Evolutionary conservation across 306 rosid genomes (phyloP).

Genomic region (Castanea crenata): DNA sequence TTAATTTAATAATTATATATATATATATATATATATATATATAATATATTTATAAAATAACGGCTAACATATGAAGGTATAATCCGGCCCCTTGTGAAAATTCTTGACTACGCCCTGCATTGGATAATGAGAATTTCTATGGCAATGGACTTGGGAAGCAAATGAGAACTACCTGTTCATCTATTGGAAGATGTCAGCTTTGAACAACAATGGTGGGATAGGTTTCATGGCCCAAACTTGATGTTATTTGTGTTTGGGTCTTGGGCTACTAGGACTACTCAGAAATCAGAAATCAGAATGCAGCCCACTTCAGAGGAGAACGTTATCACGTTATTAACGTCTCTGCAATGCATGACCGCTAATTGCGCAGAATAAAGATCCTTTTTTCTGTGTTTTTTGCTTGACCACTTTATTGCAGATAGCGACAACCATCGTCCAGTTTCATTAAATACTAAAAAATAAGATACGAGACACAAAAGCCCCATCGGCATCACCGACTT

Average conservation of each 20-base stretch:
- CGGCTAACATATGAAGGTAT: no score
- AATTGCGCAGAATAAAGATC: slow-evolving; percentile 6
- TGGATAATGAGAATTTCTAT: no score
- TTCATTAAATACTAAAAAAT: not conserved
- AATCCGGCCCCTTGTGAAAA: no score
- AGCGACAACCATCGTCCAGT: slow-evolving; percentile 13
- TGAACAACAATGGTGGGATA: no score
- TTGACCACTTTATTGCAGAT: not conserved
- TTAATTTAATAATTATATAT: no score
- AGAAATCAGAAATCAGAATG: not conserved
- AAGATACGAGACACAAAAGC: not conserved
- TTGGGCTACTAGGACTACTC: not conserved
- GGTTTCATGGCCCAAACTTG: not conserved
- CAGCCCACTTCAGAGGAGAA: not conserved
- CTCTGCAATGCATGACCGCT: not conserved
- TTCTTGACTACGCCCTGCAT: no score
- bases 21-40: no score
- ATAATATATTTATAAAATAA: no score
- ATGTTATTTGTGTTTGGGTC: not conserved
- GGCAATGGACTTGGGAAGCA: no score
- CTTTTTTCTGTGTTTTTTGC: not conserved
- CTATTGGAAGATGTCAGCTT: no score
- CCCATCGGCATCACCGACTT: slow-evolving; percentile 5
- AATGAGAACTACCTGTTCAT: not conserved
- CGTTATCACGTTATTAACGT: no score